Evolutionary conservation across 768 basidiomycete genomes (phyloP), one percentile per base, ranked within the genome.

Genomic region (Kwoniella dendrophila): DNA sequence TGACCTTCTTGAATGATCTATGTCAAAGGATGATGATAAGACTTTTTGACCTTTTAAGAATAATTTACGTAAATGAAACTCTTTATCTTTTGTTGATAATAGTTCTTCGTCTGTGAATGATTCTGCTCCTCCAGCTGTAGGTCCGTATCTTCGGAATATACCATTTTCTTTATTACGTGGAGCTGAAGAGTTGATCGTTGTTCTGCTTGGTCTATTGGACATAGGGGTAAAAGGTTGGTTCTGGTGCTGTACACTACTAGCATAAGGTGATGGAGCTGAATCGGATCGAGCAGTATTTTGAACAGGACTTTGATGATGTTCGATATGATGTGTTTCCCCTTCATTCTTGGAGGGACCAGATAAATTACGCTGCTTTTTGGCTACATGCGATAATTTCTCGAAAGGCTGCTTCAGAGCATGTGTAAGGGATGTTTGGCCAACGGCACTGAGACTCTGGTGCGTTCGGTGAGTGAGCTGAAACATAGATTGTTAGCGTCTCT

Each of bases 1-100:
- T 18, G 30, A n/a, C 29, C 20, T 27, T 45, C 18, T 60, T 51
- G 41, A 52, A 41, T 1, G n/a, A n/a, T n/a, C n/a, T n/a, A n/a
- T n/a, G n/a, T n/a, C n/a, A n/a, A n/a, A n/a, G n/a, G n/a, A n/a
- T n/a, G 50, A 52, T 4, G 53, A 54, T 24, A 62, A 49, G 3
- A 59, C 59, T 40, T 41, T 56, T 52, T 69, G 67, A 8, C 65
- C 66, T 34, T 70, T 69, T 26, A 69, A 56, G 45, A 74, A 74
- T 11, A 72, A 52, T 48, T 62, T 68, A 22, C 64, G 61, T 11
- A 71, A 41, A 41, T 68, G 63, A 50, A 57, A 66, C 12, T 63
- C 58, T 16, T 48, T 49, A 32, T 34, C 55, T 32, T 47, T 45
- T 1, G 49, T 33, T n/a, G 16, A n/a, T n/a, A n/a, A n/a, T n/a